Base-by-base conservation (phyloP, 129 eudicot species). In the Oenanthe sinensis region DNA sequence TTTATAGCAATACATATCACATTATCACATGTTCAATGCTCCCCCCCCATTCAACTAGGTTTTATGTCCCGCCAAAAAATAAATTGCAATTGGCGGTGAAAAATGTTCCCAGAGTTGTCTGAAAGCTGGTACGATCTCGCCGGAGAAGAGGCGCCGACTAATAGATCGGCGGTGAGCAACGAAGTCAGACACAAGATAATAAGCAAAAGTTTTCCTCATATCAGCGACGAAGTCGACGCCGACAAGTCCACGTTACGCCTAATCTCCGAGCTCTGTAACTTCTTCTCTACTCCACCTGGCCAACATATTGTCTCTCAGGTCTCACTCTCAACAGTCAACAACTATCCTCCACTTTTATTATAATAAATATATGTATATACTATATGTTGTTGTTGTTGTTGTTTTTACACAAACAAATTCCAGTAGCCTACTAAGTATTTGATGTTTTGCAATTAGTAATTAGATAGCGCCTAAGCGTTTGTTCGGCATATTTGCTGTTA, bases 261-360 rank as follows among this genome's bases (percentile, higher is more conserved):
- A 77, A 86, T 88, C 19, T 83, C 91, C 20, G 81, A 82, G 54
- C 97, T 95, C 33, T 84, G 71, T 75, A 75, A 77, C 20, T 90
- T 95, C 88, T 91, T 91, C 84, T 78, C 87, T 12, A 70, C 85
- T 77, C 83, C 86, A 30, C 72, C 77, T 0, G 93, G 88, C 17
- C 72, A 86, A 75, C 75, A 83, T 15, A 69, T 91, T 69, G 76
- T 90, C 82, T 84, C 88, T 19, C 96, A 95, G 96, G 98, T 91
- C 39, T 50, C n/a, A 17, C 47, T 8, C 49, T 78, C 62, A 30
- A 40, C 26, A 39, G 28, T 78, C 62, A 30, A 40, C 26, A 39
- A 39, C 24, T 40, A 13, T 42, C 60, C 30, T 44, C 58, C 45
- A 16, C 16, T 22, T 73, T 20, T 44, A 48, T 37, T 60, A 2